Evolutionary conservation across 257 asterid species (phyloP), one percentile per base, ranked within the genome.

Genomic region (Petrea volubilis): DNA sequence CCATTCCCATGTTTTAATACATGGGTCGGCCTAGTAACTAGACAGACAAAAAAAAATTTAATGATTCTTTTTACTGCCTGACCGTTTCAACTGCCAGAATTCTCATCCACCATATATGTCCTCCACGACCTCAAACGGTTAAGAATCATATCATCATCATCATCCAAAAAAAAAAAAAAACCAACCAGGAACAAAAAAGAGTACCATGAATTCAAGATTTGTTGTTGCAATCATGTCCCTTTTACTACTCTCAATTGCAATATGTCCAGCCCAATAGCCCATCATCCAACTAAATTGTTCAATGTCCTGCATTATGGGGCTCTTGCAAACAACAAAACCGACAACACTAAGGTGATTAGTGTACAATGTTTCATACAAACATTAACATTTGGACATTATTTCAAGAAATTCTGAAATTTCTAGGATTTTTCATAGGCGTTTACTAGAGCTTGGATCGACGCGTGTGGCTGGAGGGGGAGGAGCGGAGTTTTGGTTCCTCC

Each of bases 361-460:
- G 4, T 10, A 60, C 33, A n/a, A 36, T 6, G 15, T 57, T 31
- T 6, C 14, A 23, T 11, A 40, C 13, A 7, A 3, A 41, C 12
- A 41, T 12, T 3, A 3, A 41, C 3, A 7, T n/a, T 14, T 6
- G 14, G 51, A 1, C 51, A 44, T 44, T 12, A 2, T 44, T 44
- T 44, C 51, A 14, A 13, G 5, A 13, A 34, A 8, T 11, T 9
- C 21, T 44, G 14, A 21, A 51, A 21, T 13, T 64, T 4, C 13
- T 2, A 51, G 2, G 11, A 5, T 6, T 28, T 60, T 63, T n/a
- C 46, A 38, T 33, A 84, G 90, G 87, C 90, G 1, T 86, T 88
- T 44, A 3, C 38, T 34, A 73, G 18, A 44, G 83, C 88, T 23
- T 88, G 95, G 92, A 10, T 28, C 0, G 78, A 75, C 28, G 81